Percentiles rank a stretch among this genome's conserved stretches.
Evolutionary conservation across 352 stramenopile species (phyloP).

Genomic region (Pythium oligandrum): DNA sequence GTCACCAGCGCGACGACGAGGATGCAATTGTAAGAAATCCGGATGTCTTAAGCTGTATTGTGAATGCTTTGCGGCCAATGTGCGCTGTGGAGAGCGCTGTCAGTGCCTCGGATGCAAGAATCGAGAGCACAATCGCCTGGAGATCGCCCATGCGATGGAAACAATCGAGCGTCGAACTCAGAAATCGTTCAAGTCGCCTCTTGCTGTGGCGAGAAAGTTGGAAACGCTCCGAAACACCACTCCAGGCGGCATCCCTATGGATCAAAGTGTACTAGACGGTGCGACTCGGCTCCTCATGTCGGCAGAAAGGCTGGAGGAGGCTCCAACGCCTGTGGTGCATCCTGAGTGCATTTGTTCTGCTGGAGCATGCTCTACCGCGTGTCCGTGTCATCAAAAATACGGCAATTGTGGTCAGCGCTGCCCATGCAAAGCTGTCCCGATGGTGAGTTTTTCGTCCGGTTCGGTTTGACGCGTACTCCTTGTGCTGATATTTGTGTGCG

Average conservation of each 20-base stretch:
- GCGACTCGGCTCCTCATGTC: conserved; percentile 16
- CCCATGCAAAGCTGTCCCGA: conserved; percentile 16
- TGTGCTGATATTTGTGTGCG: not conserved
- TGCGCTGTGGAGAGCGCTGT: conserved; percentile 53
- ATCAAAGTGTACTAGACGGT: conserved; percentile 16
- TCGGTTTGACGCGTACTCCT: too few relatives aligned
- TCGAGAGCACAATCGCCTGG: conserved; percentile 44
- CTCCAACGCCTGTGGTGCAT: not conserved
- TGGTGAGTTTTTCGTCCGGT: not conserved
- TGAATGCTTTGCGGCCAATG: conserved; percentile 63
- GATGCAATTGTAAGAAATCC: conserved; percentile 96
- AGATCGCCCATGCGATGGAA: conserved; percentile 53
- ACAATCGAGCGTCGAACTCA: conserved; percentile 49
- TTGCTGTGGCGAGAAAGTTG: conserved; percentile 18
- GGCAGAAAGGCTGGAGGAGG: conserved; percentile 14
- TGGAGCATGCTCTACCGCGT: conserved; percentile 35
- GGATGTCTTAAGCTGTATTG: conserved; percentile 94
- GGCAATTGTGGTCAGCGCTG: conserved; percentile 38
- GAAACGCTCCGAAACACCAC: conserved; percentile 15
- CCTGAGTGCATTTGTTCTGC: conserved; percentile 27
- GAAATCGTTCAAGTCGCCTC: conserved; percentile 35
- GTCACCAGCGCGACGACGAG: conserved; percentile 27
- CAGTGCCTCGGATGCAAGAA: conserved; percentile 81
- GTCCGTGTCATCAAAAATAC: conserved; percentile 36
- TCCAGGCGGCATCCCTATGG: not conserved